Base-by-base conservation (phyloP, 2,329 filamentous ascomycete species). In the Colletotrichum viniferum region DNA sequence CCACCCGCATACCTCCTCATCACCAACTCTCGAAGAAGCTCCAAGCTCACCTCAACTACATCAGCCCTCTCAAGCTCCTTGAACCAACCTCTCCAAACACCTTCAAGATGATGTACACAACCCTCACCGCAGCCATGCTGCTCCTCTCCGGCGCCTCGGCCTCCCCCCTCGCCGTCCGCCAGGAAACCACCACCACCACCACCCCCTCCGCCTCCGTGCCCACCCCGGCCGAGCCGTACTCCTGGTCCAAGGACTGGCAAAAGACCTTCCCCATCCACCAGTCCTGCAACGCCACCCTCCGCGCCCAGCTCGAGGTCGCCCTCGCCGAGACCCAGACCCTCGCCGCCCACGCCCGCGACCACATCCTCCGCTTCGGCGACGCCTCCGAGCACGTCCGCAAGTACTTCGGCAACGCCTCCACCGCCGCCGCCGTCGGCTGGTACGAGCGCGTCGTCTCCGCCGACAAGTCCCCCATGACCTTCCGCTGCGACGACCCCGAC, bases 401-500 rank as follows among this genome's bases (percentile, higher is more conserved):
- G 84, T 94, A 94, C 84, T 94, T 94, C 80, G 92, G 93, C 61
- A 87, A 90, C 68, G 86, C 86, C 2, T 86, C 91, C 5, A 90
- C 91, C 4, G 88, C 88, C 26, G 87, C 89, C 76, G 88, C 90
- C 5, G 86, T 92, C 56, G 93, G 93, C 6, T 92, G 91, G 86
- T 93, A 88, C 78, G 90, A 92, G 69, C 88, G 90, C 73, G 85
- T 94, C 36, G 85, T 90, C 78, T 87, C 87, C 58, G 91, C 88
- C 2, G 88, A 94, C 82, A 90, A 90, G 79, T 84, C 84, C 0
- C 87, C 85, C 30, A 86, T 92, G 61, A 80, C 91, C 21, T 94
- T 94, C 86, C 90, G 92, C 24, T 94, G 93, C 78, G 93, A 95
- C 76, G 90, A 94, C 77, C 88, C 90, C 0, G 93, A 94, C 78